These are phyloP conservation scores for Oxyria digyna DNA, from an alignment of 148 eudicot genomes.

Conservation along the genomic window DNA sequence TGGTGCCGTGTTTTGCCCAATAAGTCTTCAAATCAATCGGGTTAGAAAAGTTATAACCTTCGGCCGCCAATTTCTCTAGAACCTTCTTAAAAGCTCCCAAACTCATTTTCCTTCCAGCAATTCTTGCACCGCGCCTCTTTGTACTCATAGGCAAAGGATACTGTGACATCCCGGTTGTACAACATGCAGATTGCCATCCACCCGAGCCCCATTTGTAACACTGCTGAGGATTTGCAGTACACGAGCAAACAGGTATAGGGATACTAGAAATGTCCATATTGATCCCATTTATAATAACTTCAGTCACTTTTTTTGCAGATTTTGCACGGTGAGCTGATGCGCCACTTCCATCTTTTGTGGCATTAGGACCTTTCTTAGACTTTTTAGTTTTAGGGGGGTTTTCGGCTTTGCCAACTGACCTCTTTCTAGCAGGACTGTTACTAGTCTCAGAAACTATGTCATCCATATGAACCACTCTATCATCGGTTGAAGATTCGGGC, in stretches of 20 bases:
- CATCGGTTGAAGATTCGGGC: slow-evolving; percentile 14
- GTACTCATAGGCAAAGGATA: slow-evolving; percentile 20
- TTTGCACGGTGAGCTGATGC: slow-evolving; percentile 10
- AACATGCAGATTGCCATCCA: slow-evolving; percentile 18
- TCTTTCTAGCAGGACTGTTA: slow-evolving; percentile 9
- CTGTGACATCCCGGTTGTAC: slow-evolving; percentile 14
- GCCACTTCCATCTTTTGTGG: slow-evolving; percentile 5
- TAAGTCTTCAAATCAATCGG: slow-evolving; percentile 14
- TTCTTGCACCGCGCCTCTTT: slow-evolving; percentile 15
- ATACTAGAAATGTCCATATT: slow-evolving; percentile 17
- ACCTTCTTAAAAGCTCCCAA: slow-evolving; percentile 17
- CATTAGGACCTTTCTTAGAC: slow-evolving; percentile 12
- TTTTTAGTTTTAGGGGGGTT: slow-evolving; percentile 14
- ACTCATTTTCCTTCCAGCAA: slow-evolving; percentile 17
- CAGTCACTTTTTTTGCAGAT: slow-evolving; percentile 7
- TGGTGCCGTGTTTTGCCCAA: slow-evolving; percentile 18
- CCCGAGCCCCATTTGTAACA: slow-evolving; percentile 17
- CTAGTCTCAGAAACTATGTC: neutral
- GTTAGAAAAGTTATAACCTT: slow-evolving; percentile 16
- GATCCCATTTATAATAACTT: slow-evolving; percentile 16
- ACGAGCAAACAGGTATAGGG: slow-evolving; percentile 15
- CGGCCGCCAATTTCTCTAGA: slow-evolving; percentile 15
- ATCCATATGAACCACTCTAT: slow-evolving; percentile 12
- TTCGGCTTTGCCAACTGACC: slow-evolving; percentile 13
- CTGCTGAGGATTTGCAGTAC: slow-evolving; percentile 13